Evolutionary conservation across 768 basidiomycete species (phyloP).

Genomic region (Suillus lakei): DNA sequence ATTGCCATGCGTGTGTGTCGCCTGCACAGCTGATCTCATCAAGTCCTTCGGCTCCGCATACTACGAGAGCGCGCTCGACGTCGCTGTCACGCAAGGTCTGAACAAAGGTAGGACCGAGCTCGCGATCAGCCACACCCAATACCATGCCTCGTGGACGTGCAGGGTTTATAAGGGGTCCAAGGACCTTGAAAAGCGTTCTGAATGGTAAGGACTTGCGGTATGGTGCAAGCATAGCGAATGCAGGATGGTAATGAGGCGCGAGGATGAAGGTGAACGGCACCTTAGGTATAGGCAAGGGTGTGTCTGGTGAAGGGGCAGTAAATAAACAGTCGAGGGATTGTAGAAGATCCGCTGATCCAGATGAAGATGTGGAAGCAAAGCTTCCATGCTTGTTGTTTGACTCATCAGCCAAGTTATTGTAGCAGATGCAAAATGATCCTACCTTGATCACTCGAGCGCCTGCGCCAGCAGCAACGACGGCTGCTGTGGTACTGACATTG

Average conservation of each 20-base stretch:
- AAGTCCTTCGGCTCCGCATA: slow-evolving; percentile 88
- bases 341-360: slow-evolving; percentile 94
- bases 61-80: slow-evolving; percentile 85
- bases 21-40: slow-evolving; percentile 98
- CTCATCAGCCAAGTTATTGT: no score
- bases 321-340: slow-evolving; percentile 83
- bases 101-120: slow-evolving; percentile 83
- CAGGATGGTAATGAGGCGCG: slow-evolving; percentile 91
- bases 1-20: slow-evolving; percentile 83
- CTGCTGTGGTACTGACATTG: slow-evolving; percentile 96
- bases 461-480: slow-evolving; percentile 91
- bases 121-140: slow-evolving; percentile 83
- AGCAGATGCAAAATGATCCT: slow-evolving; percentile 25
- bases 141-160: slow-evolving; percentile 87
- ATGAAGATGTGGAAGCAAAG: slow-evolving; percentile 89
- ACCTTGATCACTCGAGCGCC: slow-evolving; percentile 95
- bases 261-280: slow-evolving; percentile 92
- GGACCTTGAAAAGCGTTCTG: slow-evolving; percentile 94
- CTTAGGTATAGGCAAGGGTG: slow-evolving; percentile 52
- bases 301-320: slow-evolving; percentile 55
- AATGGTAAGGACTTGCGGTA: slow-evolving; percentile 87
- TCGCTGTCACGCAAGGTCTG: slow-evolving; percentile 72
- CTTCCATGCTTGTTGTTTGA: slow-evolving; percentile 84
- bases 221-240: slow-evolving; percentile 80
- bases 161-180: slow-evolving; percentile 94